phyloP scores from a whole-genome alignment of 768 basidiomycete species.

The Sistotremastrum suecicum region DNA sequence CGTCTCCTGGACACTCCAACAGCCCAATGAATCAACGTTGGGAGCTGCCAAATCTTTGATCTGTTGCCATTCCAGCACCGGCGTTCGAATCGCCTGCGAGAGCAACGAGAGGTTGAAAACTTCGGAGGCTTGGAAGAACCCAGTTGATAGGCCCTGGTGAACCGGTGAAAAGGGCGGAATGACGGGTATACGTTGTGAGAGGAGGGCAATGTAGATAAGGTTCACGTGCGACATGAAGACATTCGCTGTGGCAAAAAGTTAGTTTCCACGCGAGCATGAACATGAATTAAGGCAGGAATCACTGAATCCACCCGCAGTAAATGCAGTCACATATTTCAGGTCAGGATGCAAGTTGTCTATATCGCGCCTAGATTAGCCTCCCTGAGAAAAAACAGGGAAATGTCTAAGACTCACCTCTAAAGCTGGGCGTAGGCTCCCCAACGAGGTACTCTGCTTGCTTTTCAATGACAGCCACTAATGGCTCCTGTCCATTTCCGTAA shows the following conservation, averaged over 20 bases:
- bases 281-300: neutral
- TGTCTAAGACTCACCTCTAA: too few species aligned
- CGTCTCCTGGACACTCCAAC: constrained; percentile 11
- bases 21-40: constrained; percentile 16
- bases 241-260: constrained; percentile 3
- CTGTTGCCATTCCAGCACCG: constrained; percentile 50
- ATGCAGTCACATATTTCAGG: constrained; percentile 11
- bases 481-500: too few species aligned
- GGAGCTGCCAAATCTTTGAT: constrained; percentile 34
- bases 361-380: too few species aligned
- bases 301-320: constrained; percentile 11
- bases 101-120: constrained; percentile 48
- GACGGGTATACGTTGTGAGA: constrained; percentile 47
- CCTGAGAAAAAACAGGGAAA: too few species aligned
- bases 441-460: too few species aligned
- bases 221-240: constrained; percentile 19
- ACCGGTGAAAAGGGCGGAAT: constrained; percentile 44
- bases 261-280: neutral
- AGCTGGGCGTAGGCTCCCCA: too few species aligned
- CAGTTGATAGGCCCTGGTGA: constrained; percentile 31
- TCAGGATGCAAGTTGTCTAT: constrained; percentile 12
- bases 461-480: too few species aligned
- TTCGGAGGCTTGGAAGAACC: constrained; percentile 36
- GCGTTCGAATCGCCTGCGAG: constrained; percentile 25
- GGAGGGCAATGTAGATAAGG: constrained; percentile 41